Evolutionary conservation across 257 asterid genomes (phyloP), one percentile per base, ranked within the genome.

Genomic region (Cordia subcordata): DNA sequence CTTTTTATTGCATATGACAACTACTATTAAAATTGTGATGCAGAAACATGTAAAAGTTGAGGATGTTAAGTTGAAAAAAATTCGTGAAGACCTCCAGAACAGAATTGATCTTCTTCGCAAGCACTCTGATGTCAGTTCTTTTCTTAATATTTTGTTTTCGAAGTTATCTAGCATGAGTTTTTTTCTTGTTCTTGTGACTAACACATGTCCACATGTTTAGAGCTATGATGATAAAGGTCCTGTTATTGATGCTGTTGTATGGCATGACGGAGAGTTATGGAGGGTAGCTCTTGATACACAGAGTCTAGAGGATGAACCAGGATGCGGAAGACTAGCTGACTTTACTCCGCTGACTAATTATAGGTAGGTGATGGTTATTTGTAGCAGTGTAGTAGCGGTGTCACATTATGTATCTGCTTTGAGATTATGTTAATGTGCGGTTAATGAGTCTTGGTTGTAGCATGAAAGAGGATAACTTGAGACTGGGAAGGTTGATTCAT

Each of bases 211-310:
- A 8, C 60, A 46, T 46, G 45, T 52, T 49, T 76, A 92, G 99
- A 84, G 77, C 78, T 92, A 86, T 61, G 95, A 88, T 66, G 99
- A 92, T 70, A 92, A 86, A 72, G 97, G 99, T 56, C 97, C 99
- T 55, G 72, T 83, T 33, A 78, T 92, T 69, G 99, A 92, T 83
- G 99, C 96, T 69, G 99, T 92, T 49, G 97, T 88, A 52, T 92
- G 99, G 99, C 87, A 92, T 62, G 99, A 92, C 63, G 99, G 99
- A 62, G 91, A 85, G 64, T 70, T 81, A 65, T 92, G 97, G 97
- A 84, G 99, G 73, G 97, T 90, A 72, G 97, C 97, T 68, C 88
- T 92, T 72, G 99, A 92, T 79, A 86, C 99, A 13, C 90, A 82
- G 68, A 79, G 81, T 78, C 90, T 92, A 72, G 95, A 86, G 72